phyloP scores from a whole-genome alignment of 352 stramenopile genomes.

The Globisporangium cystogenes region DNA sequence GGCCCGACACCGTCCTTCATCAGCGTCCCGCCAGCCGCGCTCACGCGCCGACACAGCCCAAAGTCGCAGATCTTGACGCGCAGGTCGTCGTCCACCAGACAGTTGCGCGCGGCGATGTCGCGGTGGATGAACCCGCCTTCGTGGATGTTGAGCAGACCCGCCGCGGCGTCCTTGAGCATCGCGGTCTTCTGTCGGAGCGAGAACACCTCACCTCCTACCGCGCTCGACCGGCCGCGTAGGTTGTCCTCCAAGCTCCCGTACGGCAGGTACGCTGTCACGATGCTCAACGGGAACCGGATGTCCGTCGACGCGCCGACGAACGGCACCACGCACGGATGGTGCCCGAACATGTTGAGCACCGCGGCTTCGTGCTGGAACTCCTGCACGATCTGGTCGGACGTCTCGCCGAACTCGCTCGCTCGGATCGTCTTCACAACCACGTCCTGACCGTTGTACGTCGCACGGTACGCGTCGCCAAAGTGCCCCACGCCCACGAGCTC shows the following conservation, averaged over 20 bases:
- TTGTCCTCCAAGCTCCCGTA: conserved; percentile 73
- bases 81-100: conserved; percentile 54
- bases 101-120: conserved; percentile 76
- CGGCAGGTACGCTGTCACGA: conserved; percentile 73
- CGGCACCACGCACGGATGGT: conserved; percentile 78
- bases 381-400: conserved; percentile 65
- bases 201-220: conserved; percentile 8
- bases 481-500: conserved; percentile 70
- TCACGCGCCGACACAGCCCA: conserved; percentile 64
- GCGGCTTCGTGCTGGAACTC: conserved; percentile 82
- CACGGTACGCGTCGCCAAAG: conserved; percentile 75
- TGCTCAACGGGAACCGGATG: conserved; percentile 47
- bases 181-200: conserved; percentile 40
- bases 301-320: conserved; percentile 78
- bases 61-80: conserved; percentile 79
- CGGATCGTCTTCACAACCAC: conserved; percentile 83
- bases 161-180: conserved; percentile 71
- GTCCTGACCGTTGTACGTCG: conserved; percentile 51
- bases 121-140: conserved; percentile 83
- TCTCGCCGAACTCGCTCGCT: conserved; percentile 67
- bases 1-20: conserved; percentile 65
- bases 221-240: conserved; percentile 24
- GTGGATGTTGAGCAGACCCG: conserved; percentile 77
- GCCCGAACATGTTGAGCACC: conserved; percentile 76
- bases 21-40: conserved; percentile 39